phyloP scores from a whole-genome alignment of 306 rosid species.

The Acacia confusa region DNA sequence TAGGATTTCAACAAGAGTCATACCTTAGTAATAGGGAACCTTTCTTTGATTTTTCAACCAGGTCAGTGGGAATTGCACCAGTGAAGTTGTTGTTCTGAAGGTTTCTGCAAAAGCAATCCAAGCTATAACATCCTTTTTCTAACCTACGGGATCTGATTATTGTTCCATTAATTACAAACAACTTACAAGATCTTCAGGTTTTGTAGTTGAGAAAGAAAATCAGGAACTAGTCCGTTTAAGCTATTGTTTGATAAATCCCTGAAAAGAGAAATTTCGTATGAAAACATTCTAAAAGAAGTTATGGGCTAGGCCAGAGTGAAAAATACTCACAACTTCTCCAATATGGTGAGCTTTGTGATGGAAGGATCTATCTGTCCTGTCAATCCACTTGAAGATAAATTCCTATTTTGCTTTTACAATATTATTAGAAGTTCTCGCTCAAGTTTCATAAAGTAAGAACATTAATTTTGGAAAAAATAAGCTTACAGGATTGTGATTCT shows the following conservation, averaged over 20 bases:
- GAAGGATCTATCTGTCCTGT: slow-evolving; percentile 37
- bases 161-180: neutral
- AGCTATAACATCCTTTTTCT: neutral
- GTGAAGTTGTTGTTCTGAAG: slow-evolving; percentile 44
- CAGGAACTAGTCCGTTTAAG: slow-evolving; percentile 39
- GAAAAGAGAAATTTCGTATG: neutral
- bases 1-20: neutral
- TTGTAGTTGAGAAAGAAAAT: slow-evolving; percentile 29
- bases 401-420: slow-evolving; percentile 31
- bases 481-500: slow-evolving; percentile 53
- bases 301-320: too few relatives aligned
- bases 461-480: neutral
- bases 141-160: neutral
- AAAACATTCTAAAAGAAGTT: neutral
- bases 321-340: slow-evolving; percentile 47
- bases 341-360: slow-evolving; percentile 37
- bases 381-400: slow-evolving; percentile 50
- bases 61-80: slow-evolving; percentile 34
- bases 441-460: neutral
- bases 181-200: slow-evolving; percentile 40
- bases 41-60: slow-evolving; percentile 26
- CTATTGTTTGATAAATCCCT: slow-evolving; percentile 58
- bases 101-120: slow-evolving; percentile 37
- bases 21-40: slow-evolving; percentile 42
- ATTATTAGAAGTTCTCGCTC: neutral